Percentiles rank a stretch among this genome's conserved stretches.
Conservation (phyloP, 768 basidiomycete species). For the Rhodocollybia butyracea region DNA sequence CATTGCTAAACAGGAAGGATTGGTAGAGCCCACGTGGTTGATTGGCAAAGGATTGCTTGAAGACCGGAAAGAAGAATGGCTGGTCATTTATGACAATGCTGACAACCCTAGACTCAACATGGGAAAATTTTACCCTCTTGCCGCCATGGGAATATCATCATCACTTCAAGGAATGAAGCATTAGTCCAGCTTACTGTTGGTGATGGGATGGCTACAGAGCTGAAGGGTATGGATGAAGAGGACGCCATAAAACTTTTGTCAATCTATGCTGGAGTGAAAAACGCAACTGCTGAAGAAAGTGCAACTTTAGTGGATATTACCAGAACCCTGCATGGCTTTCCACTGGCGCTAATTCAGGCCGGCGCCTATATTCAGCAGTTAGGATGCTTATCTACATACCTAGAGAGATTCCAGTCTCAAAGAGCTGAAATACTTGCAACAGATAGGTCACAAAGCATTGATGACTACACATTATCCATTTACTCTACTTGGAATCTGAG, state of each 20-base stretch:
- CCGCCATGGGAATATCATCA: constrained; percentile 6
- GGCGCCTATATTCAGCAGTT: not conserved
- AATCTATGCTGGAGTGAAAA: not conserved
- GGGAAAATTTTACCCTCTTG: not conserved
- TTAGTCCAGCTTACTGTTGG: not conserved
- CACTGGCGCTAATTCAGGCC: not conserved
- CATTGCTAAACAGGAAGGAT: not conserved
- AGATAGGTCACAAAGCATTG: not conserved
- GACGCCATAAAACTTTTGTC: not conserved
- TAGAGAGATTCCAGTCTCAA: not conserved
- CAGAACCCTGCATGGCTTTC: not conserved
- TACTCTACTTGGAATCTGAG: not conserved
- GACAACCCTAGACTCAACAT: constrained; percentile 4
- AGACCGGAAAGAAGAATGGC: constrained; percentile 6
- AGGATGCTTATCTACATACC: not conserved
- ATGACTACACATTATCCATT: not conserved
- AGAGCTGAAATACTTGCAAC: not conserved
- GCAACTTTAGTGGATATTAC: not conserved
- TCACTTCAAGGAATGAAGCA: constrained; percentile 2
- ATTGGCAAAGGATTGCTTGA: not conserved
- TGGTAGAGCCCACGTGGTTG: not conserved
- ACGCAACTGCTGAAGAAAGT: not conserved
- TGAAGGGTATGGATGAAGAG: not conserved
- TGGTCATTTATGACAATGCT: constrained; percentile 9
- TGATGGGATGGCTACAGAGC: not conserved